Conservation (phyloP, 352 stramenopile genomes). For the Phytophthora niederhauseri region DNA sequence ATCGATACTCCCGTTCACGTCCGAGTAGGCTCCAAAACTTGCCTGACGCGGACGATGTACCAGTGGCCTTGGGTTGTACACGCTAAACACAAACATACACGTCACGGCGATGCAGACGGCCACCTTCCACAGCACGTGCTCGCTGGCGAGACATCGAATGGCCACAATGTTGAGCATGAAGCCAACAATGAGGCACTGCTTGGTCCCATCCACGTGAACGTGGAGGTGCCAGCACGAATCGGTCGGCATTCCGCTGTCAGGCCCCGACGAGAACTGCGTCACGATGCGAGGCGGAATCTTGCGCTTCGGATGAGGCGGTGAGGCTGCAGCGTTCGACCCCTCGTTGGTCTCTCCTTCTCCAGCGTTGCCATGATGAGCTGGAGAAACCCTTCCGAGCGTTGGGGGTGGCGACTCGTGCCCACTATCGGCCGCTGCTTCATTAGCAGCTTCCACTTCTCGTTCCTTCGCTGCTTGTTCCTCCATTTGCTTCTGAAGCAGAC, state of each 20-base stretch:
- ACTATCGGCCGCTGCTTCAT: conserved; percentile 10
- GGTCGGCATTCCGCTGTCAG: conserved; percentile 23
- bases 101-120: conserved; percentile 63
- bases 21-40: conserved; percentile 15
- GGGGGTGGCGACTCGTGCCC: conserved; percentile 10
- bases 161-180: conserved; percentile 83
- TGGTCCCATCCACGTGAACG: conserved; percentile 62
- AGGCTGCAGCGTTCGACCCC: background rate
- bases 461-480: conserved; percentile 32
- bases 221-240: conserved; percentile 59
- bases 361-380: background rate
- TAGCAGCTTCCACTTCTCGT: conserved; percentile 16
- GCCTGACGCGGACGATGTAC: conserved; percentile 12
- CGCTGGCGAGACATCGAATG: conserved; percentile 63
- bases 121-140: conserved; percentile 72
- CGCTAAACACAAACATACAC: conserved; percentile 46
- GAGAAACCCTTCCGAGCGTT: conserved; percentile 12
- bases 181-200: conserved; percentile 76
- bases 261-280: conserved; percentile 35
- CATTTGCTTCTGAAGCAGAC: conserved; percentile 60
- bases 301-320: conserved; percentile 17
- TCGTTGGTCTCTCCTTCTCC: background rate
- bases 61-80: conserved; percentile 54
- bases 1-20: conserved; percentile 20
- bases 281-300: conserved; percentile 46